Evolutionary conservation across 1,284 basidiomycete species (phyloP), one percentile per base, ranked within the genome.

Genomic region (Amylostereum areolatum): DNA sequence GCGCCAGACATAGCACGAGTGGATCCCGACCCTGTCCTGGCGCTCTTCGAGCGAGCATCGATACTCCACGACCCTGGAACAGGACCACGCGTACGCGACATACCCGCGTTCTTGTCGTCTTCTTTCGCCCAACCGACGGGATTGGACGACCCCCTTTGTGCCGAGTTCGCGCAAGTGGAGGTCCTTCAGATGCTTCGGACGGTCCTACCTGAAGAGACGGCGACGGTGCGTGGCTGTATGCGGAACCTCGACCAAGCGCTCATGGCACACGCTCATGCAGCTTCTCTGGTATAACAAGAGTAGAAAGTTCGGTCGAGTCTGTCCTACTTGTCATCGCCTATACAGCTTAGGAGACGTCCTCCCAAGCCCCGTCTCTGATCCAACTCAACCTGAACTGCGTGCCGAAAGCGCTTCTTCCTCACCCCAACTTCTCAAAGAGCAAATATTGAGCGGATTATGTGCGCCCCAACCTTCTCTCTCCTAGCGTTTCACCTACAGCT

Each of bases 211-310:
- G 77, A 82, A 54, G 87, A 90, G 54, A 75, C 73, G 7, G 85
- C 87, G 0, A 59, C 83, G 57, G 88, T 89, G 57, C 44, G 80
- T 54, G 45, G 34, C 32, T 4, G 56, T 30, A 12, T 34, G 32
- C 6, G n/a, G 18, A 31, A 25, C 12, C 25, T 29, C 18, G 32
- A 46, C 32, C n/a, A 9, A 35, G 12, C 24, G 34, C 24, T 33
- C 29, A n/a, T 9, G 9, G 3, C 12, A 27, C 9, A 6, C 10
- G 11, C 18, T 18, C 24, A 4, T 25, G 24, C 52, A 89, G 87
- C 82, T 87, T n/a, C 56, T 89, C 25, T 89, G 86, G 85, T 89
- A 89, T 59, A 90, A 90, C 69, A 88, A 87, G 66, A 86, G 83
- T 60, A 75, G 87, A 2, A 62, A 70, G 4, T 74, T 69, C 4